A percentile compares a stretch with the other conserved stretches of the same genome.
Evolutionary conservation across 2,329 filamentous ascomycete genomes (phyloP).

Genomic region (Davidsoniella neocaledoniae): DNA sequence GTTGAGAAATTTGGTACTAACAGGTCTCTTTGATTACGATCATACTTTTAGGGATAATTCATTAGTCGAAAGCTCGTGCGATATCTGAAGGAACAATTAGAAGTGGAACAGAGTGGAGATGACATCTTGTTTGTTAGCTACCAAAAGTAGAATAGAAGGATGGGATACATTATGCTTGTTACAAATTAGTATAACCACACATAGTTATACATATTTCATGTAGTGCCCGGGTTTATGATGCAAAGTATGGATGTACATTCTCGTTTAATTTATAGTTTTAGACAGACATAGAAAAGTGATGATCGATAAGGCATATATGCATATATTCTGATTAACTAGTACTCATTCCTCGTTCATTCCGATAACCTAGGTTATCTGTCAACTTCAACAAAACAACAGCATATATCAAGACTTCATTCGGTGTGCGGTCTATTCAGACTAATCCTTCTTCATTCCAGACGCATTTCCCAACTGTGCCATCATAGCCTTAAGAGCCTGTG

Average conservation of each 20-base stretch:
- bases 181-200: no score
- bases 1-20: neutral
- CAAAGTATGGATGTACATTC: neutral
- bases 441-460: neutral
- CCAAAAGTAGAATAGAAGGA: neutral
- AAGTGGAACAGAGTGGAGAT: neutral
- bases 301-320: neutral
- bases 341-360: neutral
- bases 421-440: neutral
- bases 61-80: no score
- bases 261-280: neutral
- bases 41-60: neutral
- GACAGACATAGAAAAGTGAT: neutral
- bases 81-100: neutral
- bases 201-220: no score
- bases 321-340: neutral
- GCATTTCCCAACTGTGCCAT: slow-evolving; percentile 15
- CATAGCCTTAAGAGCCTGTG: slow-evolving; percentile 40
- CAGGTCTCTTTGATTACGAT: neutral
- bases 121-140: neutral
- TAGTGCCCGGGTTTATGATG: no score
- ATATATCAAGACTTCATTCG: neutral
- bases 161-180: no score
- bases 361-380: neutral
- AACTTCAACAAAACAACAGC: neutral